phyloP scores from a whole-genome alignment of 371 early-diverging fungal genomes.

The Mucor indicus region DNA sequence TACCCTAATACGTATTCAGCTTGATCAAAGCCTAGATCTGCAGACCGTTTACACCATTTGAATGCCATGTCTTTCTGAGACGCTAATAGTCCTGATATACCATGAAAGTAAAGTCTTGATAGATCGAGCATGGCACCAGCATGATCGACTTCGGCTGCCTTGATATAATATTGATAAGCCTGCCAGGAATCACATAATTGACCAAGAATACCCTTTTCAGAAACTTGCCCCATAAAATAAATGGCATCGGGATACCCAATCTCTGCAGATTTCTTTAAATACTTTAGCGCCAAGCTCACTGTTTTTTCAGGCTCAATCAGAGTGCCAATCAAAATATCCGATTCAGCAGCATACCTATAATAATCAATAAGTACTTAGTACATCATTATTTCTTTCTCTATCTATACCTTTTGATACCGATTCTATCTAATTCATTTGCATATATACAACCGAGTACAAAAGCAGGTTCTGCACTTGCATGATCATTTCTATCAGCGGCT shows the following conservation, averaged over 20 bases:
- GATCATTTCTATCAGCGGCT: conserved; percentile 7
- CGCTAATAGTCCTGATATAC: conserved; percentile 8
- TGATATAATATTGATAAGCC: conserved; percentile 11
- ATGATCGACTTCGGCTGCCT: conserved; percentile 15
- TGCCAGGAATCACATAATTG: conserved; percentile 11
- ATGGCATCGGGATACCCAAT: conserved; percentile 21
- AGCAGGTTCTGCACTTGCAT: conserved; percentile 7
- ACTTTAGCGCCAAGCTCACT: conserved; percentile 1
- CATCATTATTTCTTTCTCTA: background rate
- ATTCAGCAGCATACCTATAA: no score
- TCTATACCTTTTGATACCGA: conserved; percentile 15
- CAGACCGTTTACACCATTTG: conserved; percentile 40
- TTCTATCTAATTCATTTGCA: conserved; percentile 14
- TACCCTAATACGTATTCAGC: conserved; percentile 44
- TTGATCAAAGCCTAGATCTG: conserved; percentile 32
- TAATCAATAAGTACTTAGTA: background rate
- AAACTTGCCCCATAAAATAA: conserved; percentile 19
- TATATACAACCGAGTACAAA: conserved; percentile 18
- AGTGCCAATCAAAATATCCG: no score
- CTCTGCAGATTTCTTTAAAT: conserved; percentile 11
- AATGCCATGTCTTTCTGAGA: conserved; percentile 27
- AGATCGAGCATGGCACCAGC: conserved; percentile 18
- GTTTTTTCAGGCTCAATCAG: no score
- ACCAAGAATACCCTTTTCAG: conserved; percentile 8
- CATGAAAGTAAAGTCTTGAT: conserved; percentile 9